Conservation (phyloP, 2,329 filamentous ascomycete genomes). For the Shiraia sp. region DNA sequence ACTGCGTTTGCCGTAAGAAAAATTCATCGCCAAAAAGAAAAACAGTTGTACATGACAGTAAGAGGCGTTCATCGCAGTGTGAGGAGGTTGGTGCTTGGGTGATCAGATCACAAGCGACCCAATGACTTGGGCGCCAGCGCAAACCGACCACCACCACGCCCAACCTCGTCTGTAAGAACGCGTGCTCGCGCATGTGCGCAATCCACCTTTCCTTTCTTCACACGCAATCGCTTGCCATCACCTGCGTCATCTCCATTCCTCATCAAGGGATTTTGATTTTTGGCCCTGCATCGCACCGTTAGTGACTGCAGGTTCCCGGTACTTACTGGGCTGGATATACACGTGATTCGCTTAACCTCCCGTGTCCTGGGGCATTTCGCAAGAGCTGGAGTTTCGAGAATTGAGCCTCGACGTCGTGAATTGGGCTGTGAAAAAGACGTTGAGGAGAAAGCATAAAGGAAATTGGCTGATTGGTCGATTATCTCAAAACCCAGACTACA, state of each 20-base stretch:
- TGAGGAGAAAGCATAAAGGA: too few species aligned
- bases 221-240: neutral
- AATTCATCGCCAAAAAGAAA: too few species aligned
- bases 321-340: slow-evolving; percentile 11
- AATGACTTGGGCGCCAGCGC: slow-evolving; percentile 30
- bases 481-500: neutral
- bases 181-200: slow-evolving; percentile 19
- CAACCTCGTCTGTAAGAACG: slow-evolving; percentile 31
- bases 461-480: neutral
- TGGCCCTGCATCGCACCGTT: slow-evolving; percentile 18
- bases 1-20: too few species aligned
- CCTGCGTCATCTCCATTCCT: slow-evolving; percentile 5
- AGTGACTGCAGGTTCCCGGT: slow-evolving; percentile 16
- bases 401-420: neutral
- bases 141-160: slow-evolving; percentile 23
- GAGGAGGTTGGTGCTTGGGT: slow-evolving; percentile 18
- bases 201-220: slow-evolving; percentile 6
- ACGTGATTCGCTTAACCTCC: slow-evolving; percentile 14
- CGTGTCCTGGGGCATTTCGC: too few species aligned
- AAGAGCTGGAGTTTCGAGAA: too few species aligned
- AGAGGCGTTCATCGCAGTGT: slow-evolving; percentile 1
- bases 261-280: too few species aligned
- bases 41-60: too few species aligned
- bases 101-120: slow-evolving; percentile 21
- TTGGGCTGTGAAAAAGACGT: too few species aligned